Percentiles rank a stretch among this genome's conserved stretches.
Evolutionary conservation across 2,329 filamentous ascomycete species (phyloP).

Genomic region (Exserohilum rostratum): DNA sequence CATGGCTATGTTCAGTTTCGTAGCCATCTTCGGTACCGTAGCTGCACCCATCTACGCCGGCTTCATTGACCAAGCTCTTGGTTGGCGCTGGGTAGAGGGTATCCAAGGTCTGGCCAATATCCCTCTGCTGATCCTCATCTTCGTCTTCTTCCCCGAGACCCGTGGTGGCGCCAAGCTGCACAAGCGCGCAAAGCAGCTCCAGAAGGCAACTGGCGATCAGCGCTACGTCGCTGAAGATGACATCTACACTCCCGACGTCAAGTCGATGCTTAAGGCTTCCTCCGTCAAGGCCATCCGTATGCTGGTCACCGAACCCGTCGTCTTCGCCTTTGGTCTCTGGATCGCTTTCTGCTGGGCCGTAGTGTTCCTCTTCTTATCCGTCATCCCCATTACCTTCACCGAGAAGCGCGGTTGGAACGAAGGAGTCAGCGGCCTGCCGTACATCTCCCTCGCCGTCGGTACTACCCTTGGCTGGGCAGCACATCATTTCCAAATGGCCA

Average conservation of each 20-base stretch:
- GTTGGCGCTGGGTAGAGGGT: conserved; percentile 62
- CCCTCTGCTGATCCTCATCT: conserved; percentile 54
- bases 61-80: conserved; percentile 60
- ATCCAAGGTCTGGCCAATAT: conserved; percentile 60
- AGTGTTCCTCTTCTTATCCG: conserved; percentile 59
- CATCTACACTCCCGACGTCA: conserved; percentile 57
- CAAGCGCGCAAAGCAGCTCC: conserved; percentile 57
- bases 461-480: conserved; percentile 57
- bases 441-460: conserved; percentile 58
- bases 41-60: conserved; percentile 61
- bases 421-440: conserved; percentile 57
- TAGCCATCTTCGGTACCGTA: conserved; percentile 54
- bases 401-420: conserved; percentile 61
- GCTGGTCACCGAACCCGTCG: conserved; percentile 57
- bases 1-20: conserved; percentile 39
- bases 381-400: conserved; percentile 47
- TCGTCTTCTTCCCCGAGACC: conserved; percentile 52
- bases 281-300: conserved; percentile 60
- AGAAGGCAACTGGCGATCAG: conserved; percentile 56
- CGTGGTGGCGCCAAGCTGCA: conserved; percentile 56
- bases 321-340: conserved; percentile 59
- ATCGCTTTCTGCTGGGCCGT: conserved; percentile 61
- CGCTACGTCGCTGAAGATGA: conserved; percentile 59
- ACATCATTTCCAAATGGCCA: conserved; percentile 59
- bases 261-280: conserved; percentile 55